Percentiles rank a stretch among this genome's conserved stretches.
Evolutionary conservation across 2,329 filamentous ascomycete genomes (phyloP).

Genomic region (Penicillium brasilianum): DNA sequence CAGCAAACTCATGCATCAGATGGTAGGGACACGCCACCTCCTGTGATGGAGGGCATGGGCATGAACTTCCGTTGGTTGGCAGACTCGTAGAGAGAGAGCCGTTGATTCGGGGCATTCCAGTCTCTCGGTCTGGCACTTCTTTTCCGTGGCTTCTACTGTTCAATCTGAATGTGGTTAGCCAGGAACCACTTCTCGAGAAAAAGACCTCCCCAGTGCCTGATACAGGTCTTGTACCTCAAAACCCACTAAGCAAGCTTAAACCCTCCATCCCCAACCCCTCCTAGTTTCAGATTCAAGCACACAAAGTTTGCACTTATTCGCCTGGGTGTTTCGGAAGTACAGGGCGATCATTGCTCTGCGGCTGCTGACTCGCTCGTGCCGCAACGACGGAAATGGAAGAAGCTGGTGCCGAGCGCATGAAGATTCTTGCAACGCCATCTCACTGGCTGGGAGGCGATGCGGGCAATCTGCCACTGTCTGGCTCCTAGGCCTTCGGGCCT

Average conservation of each 20-base stretch:
- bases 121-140: neutral
- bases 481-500: neutral
- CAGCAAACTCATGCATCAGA: slow-evolving; percentile 10
- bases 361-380: slow-evolving; percentile 22
- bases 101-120: neutral
- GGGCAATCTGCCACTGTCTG: neutral
- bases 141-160: neutral
- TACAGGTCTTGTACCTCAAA: neutral
- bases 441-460: slow-evolving; percentile 1
- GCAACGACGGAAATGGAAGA: slow-evolving; percentile 4
- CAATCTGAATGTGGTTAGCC: neutral
- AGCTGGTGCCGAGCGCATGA: slow-evolving; percentile 7
- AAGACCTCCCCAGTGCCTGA: neutral
- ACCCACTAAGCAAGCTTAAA: neutral
- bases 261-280: neutral
- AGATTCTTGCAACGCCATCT: neutral
- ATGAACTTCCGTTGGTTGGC: neutral
- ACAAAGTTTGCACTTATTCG: slow-evolving; percentile 14
- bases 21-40: slow-evolving; percentile 6
- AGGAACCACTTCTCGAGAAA: neutral
- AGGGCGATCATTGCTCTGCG: slow-evolving; percentile 14
- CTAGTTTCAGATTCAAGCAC: slow-evolving; percentile 5
- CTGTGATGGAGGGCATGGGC: neutral
- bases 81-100: neutral
- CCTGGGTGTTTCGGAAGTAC: slow-evolving; percentile 26